Conservation (phyloP, 1,139 yeast genomes). For the Candida pseudoviswanathii region DNA sequence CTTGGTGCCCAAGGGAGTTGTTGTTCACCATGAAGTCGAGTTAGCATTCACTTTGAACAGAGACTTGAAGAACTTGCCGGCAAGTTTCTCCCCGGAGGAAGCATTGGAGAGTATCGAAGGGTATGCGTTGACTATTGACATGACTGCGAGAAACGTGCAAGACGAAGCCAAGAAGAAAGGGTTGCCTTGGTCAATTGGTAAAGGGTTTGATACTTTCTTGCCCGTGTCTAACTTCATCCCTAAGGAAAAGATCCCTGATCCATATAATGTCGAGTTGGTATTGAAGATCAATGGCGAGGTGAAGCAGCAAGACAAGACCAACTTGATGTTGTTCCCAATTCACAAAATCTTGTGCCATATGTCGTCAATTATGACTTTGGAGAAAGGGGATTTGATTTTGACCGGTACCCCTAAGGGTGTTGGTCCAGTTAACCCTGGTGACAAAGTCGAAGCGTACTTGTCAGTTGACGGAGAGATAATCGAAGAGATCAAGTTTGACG, state of each 20-base stretch:
- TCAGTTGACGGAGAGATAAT: conserved; percentile 56
- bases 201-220: conserved; percentile 93
- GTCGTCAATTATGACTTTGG: conserved; percentile 85
- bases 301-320: conserved; percentile 77
- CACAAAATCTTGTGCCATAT: conserved; percentile 78
- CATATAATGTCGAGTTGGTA: conserved; percentile 67
- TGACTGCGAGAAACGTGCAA: conserved; percentile 96
- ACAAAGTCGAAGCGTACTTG: conserved; percentile 65
- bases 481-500: conserved; percentile 53
- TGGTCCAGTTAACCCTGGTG: conserved; percentile 79
- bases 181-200: conserved; percentile 94
- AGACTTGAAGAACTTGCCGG: conserved; percentile 62
- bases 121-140: conserved; percentile 84
- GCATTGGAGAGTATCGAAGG: conserved; percentile 81
- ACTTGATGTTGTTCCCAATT: conserved; percentile 85
- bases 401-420: conserved; percentile 99
- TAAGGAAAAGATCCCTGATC: conserved; percentile 66
- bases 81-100: conserved; percentile 60
- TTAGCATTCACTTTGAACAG: conserved; percentile 76
- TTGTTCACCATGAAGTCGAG: conserved; percentile 92
- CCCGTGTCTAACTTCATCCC: conserved; percentile 78
- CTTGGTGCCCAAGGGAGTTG: conserved; percentile 76
- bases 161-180: conserved; percentile 94
- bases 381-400: conserved; percentile 86
- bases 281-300: conserved; percentile 70